phyloP scores from a whole-genome alignment of 495 filamentous ascomycete species.

The Viridothelium virens region DNA sequence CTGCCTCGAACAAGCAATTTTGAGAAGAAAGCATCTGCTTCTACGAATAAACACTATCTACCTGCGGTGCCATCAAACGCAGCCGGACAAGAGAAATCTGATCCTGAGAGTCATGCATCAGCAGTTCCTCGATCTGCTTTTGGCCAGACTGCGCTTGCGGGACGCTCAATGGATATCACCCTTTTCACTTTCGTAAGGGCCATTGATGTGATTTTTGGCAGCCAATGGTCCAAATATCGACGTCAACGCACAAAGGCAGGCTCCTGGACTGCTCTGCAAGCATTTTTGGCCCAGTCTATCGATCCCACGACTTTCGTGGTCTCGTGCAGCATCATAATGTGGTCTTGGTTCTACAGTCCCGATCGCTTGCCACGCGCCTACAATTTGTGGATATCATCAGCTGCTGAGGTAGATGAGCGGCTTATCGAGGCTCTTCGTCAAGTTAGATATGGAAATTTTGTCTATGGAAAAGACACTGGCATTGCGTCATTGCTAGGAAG shows the following conservation, averaged over 20 bases:
- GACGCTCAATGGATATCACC: conserved; percentile 79
- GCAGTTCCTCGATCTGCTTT: neutral
- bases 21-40: neutral
- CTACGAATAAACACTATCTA: neutral
- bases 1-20: conserved; percentile 2
- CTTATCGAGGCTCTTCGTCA: conserved; percentile 67
- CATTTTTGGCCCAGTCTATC: conserved; percentile 44
- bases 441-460: conserved; percentile 53
- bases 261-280: conserved; percentile 32
- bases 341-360: conserved; percentile 77
- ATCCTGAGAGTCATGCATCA: neutral
- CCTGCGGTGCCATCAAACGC: conserved; percentile 2
- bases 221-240: conserved; percentile 47
- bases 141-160: conserved; percentile 46
- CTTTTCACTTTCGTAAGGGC: conserved; percentile 72
- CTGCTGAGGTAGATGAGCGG: conserved; percentile 70
- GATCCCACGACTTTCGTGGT: conserved; percentile 69
- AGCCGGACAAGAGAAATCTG: conserved; percentile 5
- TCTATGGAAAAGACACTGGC: conserved; percentile 73
- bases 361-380: conserved; percentile 64
- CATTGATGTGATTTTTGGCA: conserved; percentile 60
- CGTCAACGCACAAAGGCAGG: conserved; percentile 20
- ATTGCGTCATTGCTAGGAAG: conserved; percentile 60
- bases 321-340: conserved; percentile 79
- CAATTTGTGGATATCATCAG: conserved; percentile 75